A percentile compares a stretch with the other conserved stretches of the same genome.
These are phyloP conservation scores for Saposhnikovia divaricata DNA, from an alignment of 129 eudicot genomes.

Conservation along the genomic window DNA sequence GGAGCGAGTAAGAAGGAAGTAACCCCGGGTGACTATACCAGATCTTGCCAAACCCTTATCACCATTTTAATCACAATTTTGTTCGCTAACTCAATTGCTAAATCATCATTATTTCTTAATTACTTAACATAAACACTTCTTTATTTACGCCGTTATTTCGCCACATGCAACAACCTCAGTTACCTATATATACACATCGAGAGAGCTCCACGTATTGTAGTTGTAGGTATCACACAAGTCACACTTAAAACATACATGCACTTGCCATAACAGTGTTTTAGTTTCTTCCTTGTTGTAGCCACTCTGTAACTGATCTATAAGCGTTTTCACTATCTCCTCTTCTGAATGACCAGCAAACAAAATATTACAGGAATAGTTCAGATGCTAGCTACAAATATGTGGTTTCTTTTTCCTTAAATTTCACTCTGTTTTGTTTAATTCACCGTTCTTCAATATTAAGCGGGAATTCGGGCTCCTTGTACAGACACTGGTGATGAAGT, in stretches of 20 bases:
- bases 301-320: neutral
- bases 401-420: neutral
- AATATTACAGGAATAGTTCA: too few species aligned
- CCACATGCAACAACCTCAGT: constrained; percentile 15
- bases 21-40: neutral
- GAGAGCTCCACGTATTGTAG: neutral
- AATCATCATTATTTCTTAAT: neutral
- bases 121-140: neutral
- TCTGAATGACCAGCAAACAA: neutral
- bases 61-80: neutral
- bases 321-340: neutral
- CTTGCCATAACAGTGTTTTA: neutral
- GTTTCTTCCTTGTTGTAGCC: neutral
- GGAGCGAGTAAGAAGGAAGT: constrained; percentile 37
- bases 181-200: neutral
- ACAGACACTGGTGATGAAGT: neutral
- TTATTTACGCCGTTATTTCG: neutral
- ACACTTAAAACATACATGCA: neutral
- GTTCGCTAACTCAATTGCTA: neutral
- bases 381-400: neutral
- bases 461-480: neutral
- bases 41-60: constrained; percentile 5
- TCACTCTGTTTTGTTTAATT: neutral
- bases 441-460: neutral
- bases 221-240: neutral